Evolutionary conservation across 1,284 basidiomycete genomes (phyloP).

Genomic region (Austroboletus niveus): DNA sequence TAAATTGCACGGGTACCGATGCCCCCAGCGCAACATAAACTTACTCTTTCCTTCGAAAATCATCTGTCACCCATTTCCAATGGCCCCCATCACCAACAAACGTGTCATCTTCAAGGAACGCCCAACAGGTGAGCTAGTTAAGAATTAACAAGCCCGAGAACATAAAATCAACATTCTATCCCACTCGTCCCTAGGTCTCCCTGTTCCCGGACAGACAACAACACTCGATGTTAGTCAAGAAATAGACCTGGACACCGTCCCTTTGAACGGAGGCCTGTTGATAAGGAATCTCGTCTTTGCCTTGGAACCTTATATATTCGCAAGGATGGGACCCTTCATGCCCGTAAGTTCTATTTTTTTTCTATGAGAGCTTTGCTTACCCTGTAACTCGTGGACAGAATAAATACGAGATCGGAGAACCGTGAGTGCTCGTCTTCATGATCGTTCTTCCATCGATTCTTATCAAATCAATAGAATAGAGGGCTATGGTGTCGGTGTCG

Average conservation of each 20-base stretch:
- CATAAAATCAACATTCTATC: not conserved
- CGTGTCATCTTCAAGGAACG: constrained; percentile 8
- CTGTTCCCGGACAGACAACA: constrained; percentile 13
- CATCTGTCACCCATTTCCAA: not conserved
- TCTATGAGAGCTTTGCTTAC: not conserved
- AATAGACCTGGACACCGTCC: constrained; percentile 16
- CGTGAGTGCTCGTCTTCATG: not conserved
- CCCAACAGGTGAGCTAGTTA: not conserved
- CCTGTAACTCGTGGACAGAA: not conserved
- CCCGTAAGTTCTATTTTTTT: constrained; percentile 1
- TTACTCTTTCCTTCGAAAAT: not conserved
- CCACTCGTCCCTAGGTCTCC: not conserved
- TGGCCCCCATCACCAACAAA: constrained; percentile 13
- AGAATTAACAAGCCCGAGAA: too few relatives aligned
- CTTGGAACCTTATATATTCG: constrained; percentile 7
- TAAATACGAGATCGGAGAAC: constrained; percentile 7
- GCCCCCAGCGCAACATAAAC: not conserved
- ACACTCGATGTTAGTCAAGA: constrained; percentile 9
- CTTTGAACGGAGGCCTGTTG: constrained; percentile 12
- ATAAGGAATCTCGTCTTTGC: constrained; percentile 18
- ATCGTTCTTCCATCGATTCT: not conserved
- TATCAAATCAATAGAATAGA: not conserved
- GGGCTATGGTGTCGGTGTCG: constrained; percentile 6
- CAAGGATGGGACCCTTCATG: constrained; percentile 4
- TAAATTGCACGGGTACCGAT: not conserved